These are phyloP conservation scores for Salix viminalis DNA, from an alignment of 345 rosid species.

Conservation along the genomic window DNA sequence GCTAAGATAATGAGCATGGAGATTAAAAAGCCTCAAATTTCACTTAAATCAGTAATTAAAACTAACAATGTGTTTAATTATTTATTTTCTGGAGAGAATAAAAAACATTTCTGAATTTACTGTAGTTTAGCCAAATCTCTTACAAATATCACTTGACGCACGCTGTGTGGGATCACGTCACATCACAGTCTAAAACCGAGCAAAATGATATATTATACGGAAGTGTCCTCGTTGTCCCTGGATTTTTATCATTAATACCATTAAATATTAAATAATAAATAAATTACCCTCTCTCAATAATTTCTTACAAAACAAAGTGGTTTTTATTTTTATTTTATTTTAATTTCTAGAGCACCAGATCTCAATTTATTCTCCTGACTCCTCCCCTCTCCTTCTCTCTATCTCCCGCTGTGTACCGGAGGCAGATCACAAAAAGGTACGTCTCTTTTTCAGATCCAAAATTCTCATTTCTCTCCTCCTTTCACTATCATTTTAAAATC, in stretches of 20 bases:
- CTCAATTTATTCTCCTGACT: background rate
- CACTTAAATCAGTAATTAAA: no score
- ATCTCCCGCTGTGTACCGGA: background rate
- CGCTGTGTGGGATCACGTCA: background rate
- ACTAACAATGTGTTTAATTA: no score
- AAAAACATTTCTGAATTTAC: no score
- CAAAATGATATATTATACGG: no score
- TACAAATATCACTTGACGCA: background rate
- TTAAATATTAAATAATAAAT: background rate
- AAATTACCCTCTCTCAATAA: background rate
- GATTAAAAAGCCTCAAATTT: no score
- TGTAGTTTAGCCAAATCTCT: background rate
- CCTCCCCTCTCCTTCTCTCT: background rate
- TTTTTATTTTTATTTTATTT: background rate
- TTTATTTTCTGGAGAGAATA: no score
- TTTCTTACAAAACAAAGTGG: background rate
- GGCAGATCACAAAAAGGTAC: background rate
- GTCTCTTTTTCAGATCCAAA: slow-evolving; percentile 9
- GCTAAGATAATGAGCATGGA: no score
- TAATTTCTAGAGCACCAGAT: background rate
- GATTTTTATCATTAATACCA: background rate
- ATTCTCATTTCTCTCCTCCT: background rate
- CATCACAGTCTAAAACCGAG: background rate
- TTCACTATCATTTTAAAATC: background rate
- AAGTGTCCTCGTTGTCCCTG: background rate